Percentiles rank a stretch among this genome's conserved stretches.
Conservation (phyloP, 208 protist genomes). For the Trypanosomatidae sp. region DNA sequence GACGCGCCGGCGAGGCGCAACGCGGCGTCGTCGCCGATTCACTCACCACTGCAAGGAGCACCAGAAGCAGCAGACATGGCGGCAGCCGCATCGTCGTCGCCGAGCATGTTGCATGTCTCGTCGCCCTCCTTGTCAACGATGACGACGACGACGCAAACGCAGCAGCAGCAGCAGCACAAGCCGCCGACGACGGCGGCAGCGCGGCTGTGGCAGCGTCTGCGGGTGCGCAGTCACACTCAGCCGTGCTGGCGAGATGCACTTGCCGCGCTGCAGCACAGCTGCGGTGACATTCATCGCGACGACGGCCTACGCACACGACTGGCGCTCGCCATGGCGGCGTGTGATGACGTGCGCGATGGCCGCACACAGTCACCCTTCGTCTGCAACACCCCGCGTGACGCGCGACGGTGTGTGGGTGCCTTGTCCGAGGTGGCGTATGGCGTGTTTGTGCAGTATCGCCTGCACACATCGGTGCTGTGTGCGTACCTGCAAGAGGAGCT, state of each 20-base stretch:
- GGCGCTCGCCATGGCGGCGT: slow-evolving; percentile 61
- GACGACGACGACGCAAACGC: too few relatives aligned
- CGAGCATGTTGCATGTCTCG: too few relatives aligned
- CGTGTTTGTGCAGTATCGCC: slow-evolving; percentile 74
- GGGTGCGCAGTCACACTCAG: slow-evolving; percentile 29
- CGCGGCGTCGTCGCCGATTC: too few relatives aligned
- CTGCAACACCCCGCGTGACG: slow-evolving; percentile 4
- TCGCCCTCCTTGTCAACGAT: too few relatives aligned
- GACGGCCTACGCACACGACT: slow-evolving; percentile 49
- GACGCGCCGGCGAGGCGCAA: too few relatives aligned
- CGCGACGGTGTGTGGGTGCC: too few relatives aligned
- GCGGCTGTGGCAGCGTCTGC: slow-evolving; percentile 24
- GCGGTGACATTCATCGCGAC: slow-evolving; percentile 20
- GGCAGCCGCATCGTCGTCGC: too few relatives aligned
- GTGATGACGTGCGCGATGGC: slow-evolving; percentile 55
- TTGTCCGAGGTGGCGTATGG: slow-evolving; percentile 53
- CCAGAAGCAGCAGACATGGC: too few relatives aligned
- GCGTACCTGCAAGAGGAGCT: slow-evolving; percentile 71
- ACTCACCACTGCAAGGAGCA: too few relatives aligned
- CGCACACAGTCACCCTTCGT: slow-evolving; percentile 16
- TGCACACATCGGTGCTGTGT: slow-evolving; percentile 74
- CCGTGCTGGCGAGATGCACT: slow-evolving; percentile 66
- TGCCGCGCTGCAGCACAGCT: slow-evolving; percentile 21
- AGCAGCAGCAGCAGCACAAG: too few relatives aligned
- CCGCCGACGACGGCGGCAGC: too few relatives aligned